Evolutionary conservation across 2,329 filamentous ascomycete species (phyloP), one percentile per base, ranked within the genome.

Genomic region (Sarocladium strictum): DNA sequence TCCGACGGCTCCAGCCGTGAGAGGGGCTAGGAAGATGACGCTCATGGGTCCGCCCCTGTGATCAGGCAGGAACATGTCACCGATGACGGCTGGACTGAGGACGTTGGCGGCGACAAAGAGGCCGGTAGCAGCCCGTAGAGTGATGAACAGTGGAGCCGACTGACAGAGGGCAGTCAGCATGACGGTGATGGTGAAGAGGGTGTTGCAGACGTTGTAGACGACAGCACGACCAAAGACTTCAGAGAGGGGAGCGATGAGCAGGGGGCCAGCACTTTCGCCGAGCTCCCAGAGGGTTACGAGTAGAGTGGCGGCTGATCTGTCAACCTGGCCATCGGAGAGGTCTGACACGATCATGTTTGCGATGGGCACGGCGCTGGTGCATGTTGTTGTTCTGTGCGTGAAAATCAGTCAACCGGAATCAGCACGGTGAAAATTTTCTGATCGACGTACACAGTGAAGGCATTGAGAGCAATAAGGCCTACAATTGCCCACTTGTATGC

Each of bases 261-360:
- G 66, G 1, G 83, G 83, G 0, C 83, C 83, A 6, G 81, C 77
- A 2, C 79, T 79, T 59, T 85, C 82, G 57, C 86, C 85, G 0
- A 89, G 76, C 57, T 90, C 80, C 75, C 86, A 86, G 56, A 89
- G 82, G 0, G 85, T 87, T 9, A 90, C 83, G 54, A 89, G 81
- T 43, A 91, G 71, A 37, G 80, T 77, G 60, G 71, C 75, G 15
- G 77, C 70, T 0, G 76, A 74, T 55, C 75, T 75, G 65, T 69
- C 71, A 26, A 67, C 61, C 10, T 63, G 58, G n/a, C 69, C 65
- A 17, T 55, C 54, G 9, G 54, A 54, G 49, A 76, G 70, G 55
- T 83, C 79, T 2, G 67, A 60, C 21, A 79, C 73, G 58, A 83
- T 82, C 47, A 67, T 69, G 35, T 67, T 69, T 6, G 80, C 78